Conservation (phyloP, 164 flowering plant species). For the Sedum album region DNA sequence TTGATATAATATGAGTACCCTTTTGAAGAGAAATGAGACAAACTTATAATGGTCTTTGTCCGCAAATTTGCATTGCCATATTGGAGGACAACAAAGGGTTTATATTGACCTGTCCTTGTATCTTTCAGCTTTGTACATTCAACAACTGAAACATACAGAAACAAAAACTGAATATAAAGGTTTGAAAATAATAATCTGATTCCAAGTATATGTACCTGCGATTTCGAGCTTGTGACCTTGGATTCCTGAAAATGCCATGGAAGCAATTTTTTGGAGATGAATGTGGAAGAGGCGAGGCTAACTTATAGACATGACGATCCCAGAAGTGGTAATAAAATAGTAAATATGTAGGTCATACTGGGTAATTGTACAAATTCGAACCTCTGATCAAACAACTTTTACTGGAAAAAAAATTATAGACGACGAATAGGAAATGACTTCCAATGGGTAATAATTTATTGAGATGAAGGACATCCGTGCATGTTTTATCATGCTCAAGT, state of each 20-base stretch:
- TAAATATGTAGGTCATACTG: no score
- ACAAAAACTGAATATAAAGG: no score
- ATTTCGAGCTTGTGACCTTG: background rate
- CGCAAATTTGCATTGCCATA: background rate
- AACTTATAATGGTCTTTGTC: background rate
- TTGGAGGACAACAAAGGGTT: background rate
- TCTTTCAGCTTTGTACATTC: background rate
- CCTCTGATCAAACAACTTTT: no score
- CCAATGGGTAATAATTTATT: no score
- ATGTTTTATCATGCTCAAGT: no score
- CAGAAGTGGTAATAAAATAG: no score
- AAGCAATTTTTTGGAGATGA: background rate
- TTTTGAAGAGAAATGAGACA: background rate
- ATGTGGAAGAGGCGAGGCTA: background rate
- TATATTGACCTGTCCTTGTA: background rate
- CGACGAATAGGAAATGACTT: no score
- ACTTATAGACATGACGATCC: background rate
- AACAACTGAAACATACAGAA: background rate
- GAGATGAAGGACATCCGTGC: no score
- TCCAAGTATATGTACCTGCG: background rate
- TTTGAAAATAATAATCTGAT: no score
- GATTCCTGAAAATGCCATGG: background rate
- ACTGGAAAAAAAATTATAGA: no score
- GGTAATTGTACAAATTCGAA: no score
- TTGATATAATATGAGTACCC: no score